phyloP scores from a whole-genome alignment of 371 early-diverging fungal genomes.

The Quaeritorhiza haematococci region DNA sequence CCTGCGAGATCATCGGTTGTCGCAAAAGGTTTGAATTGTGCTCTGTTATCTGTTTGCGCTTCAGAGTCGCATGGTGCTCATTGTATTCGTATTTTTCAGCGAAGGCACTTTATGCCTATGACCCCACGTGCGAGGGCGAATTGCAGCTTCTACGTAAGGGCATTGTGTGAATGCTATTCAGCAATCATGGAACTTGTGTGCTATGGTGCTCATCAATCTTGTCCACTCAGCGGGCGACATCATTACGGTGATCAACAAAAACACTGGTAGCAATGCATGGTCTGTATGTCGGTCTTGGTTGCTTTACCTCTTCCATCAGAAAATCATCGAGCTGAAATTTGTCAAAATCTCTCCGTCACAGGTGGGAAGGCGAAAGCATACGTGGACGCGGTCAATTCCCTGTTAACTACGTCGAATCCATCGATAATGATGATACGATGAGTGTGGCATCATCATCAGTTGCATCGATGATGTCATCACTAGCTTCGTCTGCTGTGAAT shows the following conservation, averaged over 20 bases:
- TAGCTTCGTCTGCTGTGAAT: no score
- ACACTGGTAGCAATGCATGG: conserved; percentile 40
- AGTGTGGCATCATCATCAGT: no score
- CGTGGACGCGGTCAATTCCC: conserved; percentile 14
- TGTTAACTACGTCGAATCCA: no score
- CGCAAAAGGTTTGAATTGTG: background rate
- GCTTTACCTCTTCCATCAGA: background rate
- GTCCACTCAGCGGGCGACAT: conserved; percentile 27
- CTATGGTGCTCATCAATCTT: background rate
- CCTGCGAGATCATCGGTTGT: background rate
- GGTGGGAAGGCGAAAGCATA: conserved; percentile 38
- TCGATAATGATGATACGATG: no score
- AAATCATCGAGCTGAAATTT: no score
- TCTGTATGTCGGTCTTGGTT: background rate
- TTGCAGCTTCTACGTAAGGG: conserved; percentile 14
- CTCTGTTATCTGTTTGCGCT: background rate
- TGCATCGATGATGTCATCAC: no score
- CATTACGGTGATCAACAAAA: conserved; percentile 25
- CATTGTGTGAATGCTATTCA: no score
- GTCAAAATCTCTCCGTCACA: background rate
- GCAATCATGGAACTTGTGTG: background rate
- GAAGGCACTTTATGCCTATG: conserved; percentile 33
- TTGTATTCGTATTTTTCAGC: conserved; percentile 8
- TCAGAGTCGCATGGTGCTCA: background rate
- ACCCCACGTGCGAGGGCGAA: conserved; percentile 41